Percentiles rank a stretch among this genome's conserved stretches.
These are phyloP conservation scores for Schrenkiella parvula DNA, from an alignment of 345 rosid genomes.

Conservation along the genomic window DNA sequence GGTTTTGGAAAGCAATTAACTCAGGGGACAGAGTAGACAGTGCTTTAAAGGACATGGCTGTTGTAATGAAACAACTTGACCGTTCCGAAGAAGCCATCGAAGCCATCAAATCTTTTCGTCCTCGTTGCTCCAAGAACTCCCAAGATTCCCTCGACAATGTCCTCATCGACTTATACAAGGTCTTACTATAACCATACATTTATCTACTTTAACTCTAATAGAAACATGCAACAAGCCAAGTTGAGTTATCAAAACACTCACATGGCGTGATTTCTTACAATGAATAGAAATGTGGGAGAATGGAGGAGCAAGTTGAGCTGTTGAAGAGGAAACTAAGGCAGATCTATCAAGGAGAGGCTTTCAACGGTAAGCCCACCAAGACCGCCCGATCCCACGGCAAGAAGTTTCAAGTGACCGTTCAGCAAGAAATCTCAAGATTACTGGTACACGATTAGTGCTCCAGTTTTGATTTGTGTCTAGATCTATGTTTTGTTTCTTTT, in stretches of 20 bases:
- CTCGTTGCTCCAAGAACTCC: slow-evolving; percentile 70
- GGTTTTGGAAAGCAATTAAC: slow-evolving; percentile 92
- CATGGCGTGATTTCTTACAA: not conserved
- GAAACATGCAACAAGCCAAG: not conserved
- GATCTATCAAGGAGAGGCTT: slow-evolving; percentile 82
- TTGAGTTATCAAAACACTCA: not conserved
- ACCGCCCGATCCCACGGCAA: slow-evolving; percentile 96
- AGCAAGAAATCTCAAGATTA: slow-evolving; percentile 82
- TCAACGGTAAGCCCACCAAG: slow-evolving; percentile 83
- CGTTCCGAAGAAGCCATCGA: slow-evolving; percentile 88
- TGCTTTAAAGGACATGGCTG: slow-evolving; percentile 89
- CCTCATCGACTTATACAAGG: slow-evolving; percentile 95
- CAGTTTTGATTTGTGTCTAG: not conserved
- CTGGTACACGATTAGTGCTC: slow-evolving; percentile 45
- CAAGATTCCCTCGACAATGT: slow-evolving; percentile 93
- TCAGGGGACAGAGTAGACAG: slow-evolving; percentile 79
- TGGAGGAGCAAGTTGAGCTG: slow-evolving; percentile 78
- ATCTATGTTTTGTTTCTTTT: not conserved
- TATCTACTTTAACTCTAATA: not conserved
- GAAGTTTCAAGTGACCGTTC: slow-evolving; percentile 86
- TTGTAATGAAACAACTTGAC: slow-evolving; percentile 81
- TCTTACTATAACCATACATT: slow-evolving; percentile 18
- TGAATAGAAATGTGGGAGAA: slow-evolving; percentile 75
- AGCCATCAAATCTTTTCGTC: slow-evolving; percentile 79
- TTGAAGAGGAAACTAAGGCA: slow-evolving; percentile 72